Base-by-base conservation (phyloP, 2,329 filamentous ascomycete genomes). In the Paecilomyces sp. region DNA sequence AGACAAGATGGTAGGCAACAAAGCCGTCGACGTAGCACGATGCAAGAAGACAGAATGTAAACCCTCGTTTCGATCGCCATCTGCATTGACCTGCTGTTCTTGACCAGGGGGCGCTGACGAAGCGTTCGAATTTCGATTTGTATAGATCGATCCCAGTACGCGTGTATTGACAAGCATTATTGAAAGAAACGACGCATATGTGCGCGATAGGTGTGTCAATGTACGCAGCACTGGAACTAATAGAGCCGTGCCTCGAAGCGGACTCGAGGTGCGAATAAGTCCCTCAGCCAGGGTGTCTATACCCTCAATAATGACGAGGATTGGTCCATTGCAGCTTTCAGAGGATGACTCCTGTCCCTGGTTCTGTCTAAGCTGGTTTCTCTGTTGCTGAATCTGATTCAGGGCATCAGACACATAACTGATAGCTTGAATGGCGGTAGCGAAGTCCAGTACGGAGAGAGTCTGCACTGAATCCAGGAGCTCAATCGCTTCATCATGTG, bases 131-230 rank as follows among this genome's bases (percentile, higher is more conserved):
- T 9, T 30, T 30, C 28, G 22, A 28, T 30, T 53, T 22, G 22
- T 6, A n/a, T 47, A 18, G 3, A 47, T 18, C n/a, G 41, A 47
- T 22, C 41, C 41, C 6, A 47, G 41, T 3, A 18, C 70, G 31
- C 60, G 68, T 3, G 72, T 72, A 65, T 76, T 76, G 22, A 77
- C 70, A 18, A 77, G 62, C 25, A 76, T 55, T n/a, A 74, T 60
- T 0, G 72, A 72, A 4, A 77, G 64, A 55, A 63, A 65, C 0
- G 66, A 63, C 2, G 62, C 57, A 57, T 75, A 63, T 56, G 64
- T 63, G 1, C 72, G 64, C 12, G 73, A 70, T 57, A 77, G 57
- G 5, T 67, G 64, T 1, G 71, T 76, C 28, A 77, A 54, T 5
- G 67, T 73, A 6, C 70, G 68, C 30, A 77, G 61, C 2, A 69